Conservation (phyloP, 192 early-diverging fungal genomes). For the Oehlia diaphana region DNA sequence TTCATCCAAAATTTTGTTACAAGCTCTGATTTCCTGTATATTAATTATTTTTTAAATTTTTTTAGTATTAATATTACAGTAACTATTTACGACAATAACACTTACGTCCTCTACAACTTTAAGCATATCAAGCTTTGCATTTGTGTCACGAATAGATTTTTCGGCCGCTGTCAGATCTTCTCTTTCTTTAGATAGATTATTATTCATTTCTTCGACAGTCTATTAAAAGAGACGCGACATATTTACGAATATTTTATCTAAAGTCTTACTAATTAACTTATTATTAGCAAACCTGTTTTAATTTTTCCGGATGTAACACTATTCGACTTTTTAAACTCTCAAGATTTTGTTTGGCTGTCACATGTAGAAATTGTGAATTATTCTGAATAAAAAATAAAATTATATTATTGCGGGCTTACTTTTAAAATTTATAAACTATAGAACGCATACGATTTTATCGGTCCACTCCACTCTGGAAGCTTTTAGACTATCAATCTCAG, state of each 20-base stretch:
- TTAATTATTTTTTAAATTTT: neutral
- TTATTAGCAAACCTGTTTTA: slow-evolving; percentile 9
- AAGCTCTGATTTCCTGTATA: slow-evolving; percentile 4
- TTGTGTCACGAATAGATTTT: slow-evolving; percentile 5
- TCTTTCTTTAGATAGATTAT: slow-evolving; percentile 4
- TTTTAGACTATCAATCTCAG: neutral
- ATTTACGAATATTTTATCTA: neutral
- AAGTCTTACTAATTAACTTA: neutral
- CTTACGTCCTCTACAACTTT: slow-evolving; percentile 5
- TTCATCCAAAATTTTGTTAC: slow-evolving; percentile 14
- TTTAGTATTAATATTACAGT: neutral
- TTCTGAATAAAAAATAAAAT: neutral
- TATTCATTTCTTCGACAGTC: slow-evolving; percentile 20
- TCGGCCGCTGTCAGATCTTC: neutral
- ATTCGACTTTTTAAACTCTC: slow-evolving; percentile 8
- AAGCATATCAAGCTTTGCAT: neutral
- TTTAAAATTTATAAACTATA: neutral
- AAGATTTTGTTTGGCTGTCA: slow-evolving; percentile 14
- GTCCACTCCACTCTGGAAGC: neutral
- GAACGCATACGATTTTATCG: neutral
- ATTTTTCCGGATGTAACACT: slow-evolving; percentile 13
- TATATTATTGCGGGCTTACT: neutral
- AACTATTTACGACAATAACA: neutral
- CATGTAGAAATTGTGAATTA: slow-evolving; percentile 4
- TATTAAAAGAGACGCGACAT: neutral